Evolutionary conservation across 768 basidiomycete species (phyloP), one percentile per base, ranked within the genome.

Genomic region (Leucogyrophana mollusca): DNA sequence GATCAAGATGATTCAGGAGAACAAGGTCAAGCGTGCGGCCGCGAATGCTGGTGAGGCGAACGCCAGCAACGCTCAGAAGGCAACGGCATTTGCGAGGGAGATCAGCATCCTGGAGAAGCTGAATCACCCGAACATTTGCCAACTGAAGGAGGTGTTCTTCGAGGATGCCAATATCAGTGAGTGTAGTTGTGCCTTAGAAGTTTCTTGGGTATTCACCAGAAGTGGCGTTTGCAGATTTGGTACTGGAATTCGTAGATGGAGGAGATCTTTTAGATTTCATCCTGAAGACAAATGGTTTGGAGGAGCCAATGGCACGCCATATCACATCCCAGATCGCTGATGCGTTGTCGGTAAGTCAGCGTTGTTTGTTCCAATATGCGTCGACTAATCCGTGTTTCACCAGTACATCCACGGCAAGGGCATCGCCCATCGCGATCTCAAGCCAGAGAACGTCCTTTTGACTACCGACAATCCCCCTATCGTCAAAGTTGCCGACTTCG

Each of bases 401-500:
- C 47, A 74, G 74, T 90, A 87, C 54, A 81, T 89, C 40, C 89
- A 90, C 50, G 72, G 70, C 7, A 72, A 81, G 57, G 87, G 85
- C 13, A 85, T 99, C 36, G 79, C 92, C 0, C 95, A 98, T 67
- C 87, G 96, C 36, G 96, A 99, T 64, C 69, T 97, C 36, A 96
- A 96, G 64, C 94, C 95, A 1, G 87, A 90, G 85, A 94, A 95
- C 55, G 82, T 94, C 6, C 77, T 95, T 2, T 65, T 96, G n/a
- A 94, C 92, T 1, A 71, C 60, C 9, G 79, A 83, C 34, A 53
- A 72, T 2, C 88, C 87, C 0, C 87, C 87, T 0, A 65, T 69
- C 1, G 82, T 90, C 55, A 97, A 97, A 60, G 85, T 97, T 13
- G 94, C 95, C 2, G 95, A 97, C 65, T 99, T 96, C 60, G 95